Evolutionary conservation across 306 rosid genomes (phyloP).

Genomic region (Pterocarpus santalinus): DNA sequence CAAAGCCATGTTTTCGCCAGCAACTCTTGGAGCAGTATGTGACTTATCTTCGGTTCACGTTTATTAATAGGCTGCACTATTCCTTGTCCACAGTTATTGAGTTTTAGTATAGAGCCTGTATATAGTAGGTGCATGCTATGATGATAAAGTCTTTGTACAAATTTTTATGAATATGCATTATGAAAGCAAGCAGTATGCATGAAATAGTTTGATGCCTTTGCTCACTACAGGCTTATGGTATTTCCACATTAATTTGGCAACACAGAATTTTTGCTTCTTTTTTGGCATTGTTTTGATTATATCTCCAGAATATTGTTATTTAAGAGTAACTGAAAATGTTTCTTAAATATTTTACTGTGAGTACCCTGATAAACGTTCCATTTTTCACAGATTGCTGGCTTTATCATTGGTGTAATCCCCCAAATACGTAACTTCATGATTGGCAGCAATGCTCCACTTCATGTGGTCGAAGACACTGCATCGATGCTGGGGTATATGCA

Average conservation of each 20-base stretch:
- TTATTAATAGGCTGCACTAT: background rate
- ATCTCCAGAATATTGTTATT: background rate
- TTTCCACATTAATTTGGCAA: background rate
- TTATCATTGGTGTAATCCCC: constrained; percentile 69
- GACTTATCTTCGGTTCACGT: background rate
- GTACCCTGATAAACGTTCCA: background rate
- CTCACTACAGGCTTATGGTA: background rate
- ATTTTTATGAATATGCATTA: too few species aligned
- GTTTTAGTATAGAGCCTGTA: too few species aligned
- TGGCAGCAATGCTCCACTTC: constrained; percentile 75
- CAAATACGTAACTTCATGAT: constrained; percentile 57
- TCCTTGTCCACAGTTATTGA: too few species aligned
- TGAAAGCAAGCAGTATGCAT: too few species aligned
- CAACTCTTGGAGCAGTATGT: constrained; percentile 84
- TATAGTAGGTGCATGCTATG: too few species aligned
- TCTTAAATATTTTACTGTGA: background rate
- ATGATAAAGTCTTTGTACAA: too few species aligned
- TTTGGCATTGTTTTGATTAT: background rate
- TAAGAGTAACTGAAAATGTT: background rate
- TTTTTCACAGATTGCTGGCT: constrained; percentile 67
- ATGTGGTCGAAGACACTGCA: constrained; percentile 71
- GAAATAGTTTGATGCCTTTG: too few species aligned
- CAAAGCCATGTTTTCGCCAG: constrained; percentile 77
- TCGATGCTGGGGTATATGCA: constrained; percentile 73
- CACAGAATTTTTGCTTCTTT: background rate